Evolutionary conservation across 352 stramenopile species (phyloP).

Genomic region (Globisporangium takayamanum): DNA sequence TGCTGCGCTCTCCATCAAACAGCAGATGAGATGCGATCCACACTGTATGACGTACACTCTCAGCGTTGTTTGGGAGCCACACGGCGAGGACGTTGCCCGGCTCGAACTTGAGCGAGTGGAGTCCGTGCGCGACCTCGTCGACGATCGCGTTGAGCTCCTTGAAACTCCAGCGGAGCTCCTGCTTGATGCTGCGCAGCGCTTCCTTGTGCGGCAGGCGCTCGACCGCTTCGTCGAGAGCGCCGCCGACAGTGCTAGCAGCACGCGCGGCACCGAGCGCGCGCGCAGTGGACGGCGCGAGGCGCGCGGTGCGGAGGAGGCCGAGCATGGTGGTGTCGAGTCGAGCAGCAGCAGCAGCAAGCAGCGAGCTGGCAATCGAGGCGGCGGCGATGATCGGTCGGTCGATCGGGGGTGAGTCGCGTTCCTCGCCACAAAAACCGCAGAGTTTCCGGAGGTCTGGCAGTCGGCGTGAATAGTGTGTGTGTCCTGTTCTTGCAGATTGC

Average conservation of each 20-base stretch:
- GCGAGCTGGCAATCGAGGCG: neutral
- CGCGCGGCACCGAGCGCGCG: constrained; percentile 24
- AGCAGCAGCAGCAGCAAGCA: neutral
- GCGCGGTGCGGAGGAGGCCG: constrained; percentile 54
- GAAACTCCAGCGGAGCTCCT: constrained; percentile 84
- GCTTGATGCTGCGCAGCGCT: constrained; percentile 73
- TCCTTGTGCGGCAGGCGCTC: constrained; percentile 80
- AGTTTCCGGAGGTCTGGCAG: constrained; percentile 6
- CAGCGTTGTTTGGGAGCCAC: constrained; percentile 80
- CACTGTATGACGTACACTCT: constrained; percentile 39
- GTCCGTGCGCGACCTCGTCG: constrained; percentile 72
- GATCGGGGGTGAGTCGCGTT: constrained; percentile 19
- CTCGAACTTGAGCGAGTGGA: constrained; percentile 69
- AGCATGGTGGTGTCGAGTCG: constrained; percentile 32
- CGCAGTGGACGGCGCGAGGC: constrained; percentile 30
- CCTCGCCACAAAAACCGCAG: constrained; percentile 31
- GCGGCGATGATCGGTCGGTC: constrained; percentile 6
- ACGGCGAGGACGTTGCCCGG: constrained; percentile 70
- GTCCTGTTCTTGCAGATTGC: neutral
- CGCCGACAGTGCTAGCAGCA: constrained; percentile 59
- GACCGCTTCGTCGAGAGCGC: constrained; percentile 66
- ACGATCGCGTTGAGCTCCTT: constrained; percentile 72
- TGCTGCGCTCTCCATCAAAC: too few relatives aligned
- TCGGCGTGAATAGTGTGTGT: neutral
- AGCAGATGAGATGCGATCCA: neutral